Base-by-base conservation (phyloP, 202 grass and related monocot genomes). In the Zoysia matrella region DNA sequence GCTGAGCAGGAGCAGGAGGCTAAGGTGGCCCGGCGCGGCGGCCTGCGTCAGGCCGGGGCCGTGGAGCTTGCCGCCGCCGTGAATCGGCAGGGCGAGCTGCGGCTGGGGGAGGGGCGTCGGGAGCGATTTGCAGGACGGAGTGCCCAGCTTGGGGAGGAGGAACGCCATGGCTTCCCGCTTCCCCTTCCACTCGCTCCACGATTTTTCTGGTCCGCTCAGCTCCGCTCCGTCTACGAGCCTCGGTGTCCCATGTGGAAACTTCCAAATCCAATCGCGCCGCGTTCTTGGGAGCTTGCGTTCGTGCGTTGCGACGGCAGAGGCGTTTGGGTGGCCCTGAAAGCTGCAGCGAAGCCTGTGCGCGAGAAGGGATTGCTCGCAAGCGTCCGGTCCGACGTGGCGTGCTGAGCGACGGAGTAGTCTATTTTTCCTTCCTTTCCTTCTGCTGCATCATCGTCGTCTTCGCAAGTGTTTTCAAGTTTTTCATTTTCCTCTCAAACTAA, bases 141-240 rank as follows among this genome's bases (percentile, higher is more conserved):
- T 81, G 76, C 89, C 85, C 80, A 95, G 65, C 82, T 98, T 98
- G 46, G 96, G 96, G 67, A 96, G 87, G 77, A 99, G 89, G 80
- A 92, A 96, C 77, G 93, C 86, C 96, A 99, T 97, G 78, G 87
- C 67, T 74, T 66, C 14, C 22, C 57, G 53, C 62, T 72, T 52
- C 6, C 14, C 65, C 74, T 40, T 48, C 58, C 61, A 80, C 54
- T 42, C 5, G 11, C 64, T 75, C 41, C 30, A 36, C 30, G 30
- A 36, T 36, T 36, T 36, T 36, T 36, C 30, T 36, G 30, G 30
- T 36, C 30, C 30, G 30, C 30, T 36, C 30, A 36, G 30, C 30
- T 36, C 30, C 30, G 30, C 30, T 36, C 30, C 30, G 30, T 36
- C 30, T 36, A 36, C 30, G 30, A 36, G 30, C 30, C 30, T 36